These are phyloP conservation scores for Penicillium digitatum DNA, from an alignment of 2,329 filamentous ascomycete genomes.

Conservation along the genomic window DNA sequence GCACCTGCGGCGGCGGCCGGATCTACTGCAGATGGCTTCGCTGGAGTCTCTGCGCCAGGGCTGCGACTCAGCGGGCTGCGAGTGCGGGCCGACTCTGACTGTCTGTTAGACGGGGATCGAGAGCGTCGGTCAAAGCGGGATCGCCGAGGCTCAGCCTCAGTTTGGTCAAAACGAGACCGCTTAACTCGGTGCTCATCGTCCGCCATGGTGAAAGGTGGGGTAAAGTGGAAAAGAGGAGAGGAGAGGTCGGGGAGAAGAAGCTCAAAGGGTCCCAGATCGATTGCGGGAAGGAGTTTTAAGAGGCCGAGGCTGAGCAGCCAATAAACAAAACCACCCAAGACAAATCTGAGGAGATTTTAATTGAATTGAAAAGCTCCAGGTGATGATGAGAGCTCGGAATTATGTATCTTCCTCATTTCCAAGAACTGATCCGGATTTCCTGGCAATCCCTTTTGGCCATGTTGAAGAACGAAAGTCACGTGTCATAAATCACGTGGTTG, in stretches of 20 bases:
- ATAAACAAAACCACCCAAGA: neutral
- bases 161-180: slow-evolving; percentile 92
- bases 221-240: neutral
- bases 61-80: slow-evolving; percentile 63
- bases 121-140: slow-evolving; percentile 92
- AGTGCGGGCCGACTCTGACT: slow-evolving; percentile 67
- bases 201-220: slow-evolving; percentile 54
- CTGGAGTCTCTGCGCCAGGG: slow-evolving; percentile 42
- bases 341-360: neutral
- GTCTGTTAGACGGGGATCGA: slow-evolving; percentile 68
- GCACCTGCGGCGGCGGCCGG: slow-evolving; percentile 75
- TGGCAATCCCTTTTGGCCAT: neutral
- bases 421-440: neutral
- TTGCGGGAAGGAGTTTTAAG: slow-evolving; percentile 23
- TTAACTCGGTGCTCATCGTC: slow-evolving; percentile 73
- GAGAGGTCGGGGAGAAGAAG: slow-evolving; percentile 3
- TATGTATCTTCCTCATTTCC: neutral
- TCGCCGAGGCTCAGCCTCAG: slow-evolving; percentile 71
- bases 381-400: neutral
- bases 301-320: slow-evolving; percentile 16
- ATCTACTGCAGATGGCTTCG: slow-evolving; percentile 54
- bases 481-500: slow-evolving; percentile 7
- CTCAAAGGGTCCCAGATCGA: slow-evolving; percentile 8
- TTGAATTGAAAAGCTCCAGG: neutral
- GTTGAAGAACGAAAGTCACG: neutral